phyloP scores from a whole-genome alignment of 2,329 filamentous ascomycete genomes.

The Pseudogymnoascus sp. region DNA sequence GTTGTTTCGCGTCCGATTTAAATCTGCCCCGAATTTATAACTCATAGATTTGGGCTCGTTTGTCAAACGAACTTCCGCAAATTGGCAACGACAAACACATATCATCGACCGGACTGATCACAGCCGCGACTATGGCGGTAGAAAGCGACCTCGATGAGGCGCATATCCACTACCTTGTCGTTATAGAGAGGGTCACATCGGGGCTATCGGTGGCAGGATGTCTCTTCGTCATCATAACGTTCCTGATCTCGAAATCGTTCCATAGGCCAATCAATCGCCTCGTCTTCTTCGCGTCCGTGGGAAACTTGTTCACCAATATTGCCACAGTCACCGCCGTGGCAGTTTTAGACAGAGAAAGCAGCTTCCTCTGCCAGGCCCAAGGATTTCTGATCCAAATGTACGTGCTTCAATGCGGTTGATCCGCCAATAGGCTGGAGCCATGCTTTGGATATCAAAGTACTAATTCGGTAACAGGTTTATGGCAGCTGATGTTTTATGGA shows the following conservation, averaged over 20 bases:
- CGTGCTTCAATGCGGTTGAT: slow-evolving; percentile 24
- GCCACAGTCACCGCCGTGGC: slow-evolving; percentile 64
- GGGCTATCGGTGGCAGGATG: slow-evolving; percentile 64
- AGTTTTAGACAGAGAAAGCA: slow-evolving; percentile 38
- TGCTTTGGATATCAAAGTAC: neutral
- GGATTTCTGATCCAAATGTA: slow-evolving; percentile 77
- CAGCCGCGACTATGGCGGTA: neutral
- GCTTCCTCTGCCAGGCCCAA: slow-evolving; percentile 56
- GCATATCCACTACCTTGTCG: slow-evolving; percentile 46
- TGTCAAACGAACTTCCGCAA: neutral
- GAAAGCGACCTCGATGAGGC: neutral
- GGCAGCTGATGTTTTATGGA: slow-evolving; percentile 69
- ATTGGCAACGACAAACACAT: neutral
- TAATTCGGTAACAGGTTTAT: slow-evolving; percentile 52
- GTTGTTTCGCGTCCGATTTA: neutral
- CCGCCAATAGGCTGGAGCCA: neutral
- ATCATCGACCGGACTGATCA: neutral
- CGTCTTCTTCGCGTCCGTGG: slow-evolving; percentile 75
- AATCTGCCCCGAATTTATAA: neutral
- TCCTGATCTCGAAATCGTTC: slow-evolving; percentile 56
- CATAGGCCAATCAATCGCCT: slow-evolving; percentile 82
- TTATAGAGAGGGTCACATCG: slow-evolving; percentile 61
- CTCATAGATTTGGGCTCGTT: neutral
- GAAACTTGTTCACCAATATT: slow-evolving; percentile 70
- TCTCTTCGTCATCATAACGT: slow-evolving; percentile 63